Evolutionary conservation across 192 early-diverging fungal species (phyloP).

Genomic region (Rhizophagus sp.): DNA sequence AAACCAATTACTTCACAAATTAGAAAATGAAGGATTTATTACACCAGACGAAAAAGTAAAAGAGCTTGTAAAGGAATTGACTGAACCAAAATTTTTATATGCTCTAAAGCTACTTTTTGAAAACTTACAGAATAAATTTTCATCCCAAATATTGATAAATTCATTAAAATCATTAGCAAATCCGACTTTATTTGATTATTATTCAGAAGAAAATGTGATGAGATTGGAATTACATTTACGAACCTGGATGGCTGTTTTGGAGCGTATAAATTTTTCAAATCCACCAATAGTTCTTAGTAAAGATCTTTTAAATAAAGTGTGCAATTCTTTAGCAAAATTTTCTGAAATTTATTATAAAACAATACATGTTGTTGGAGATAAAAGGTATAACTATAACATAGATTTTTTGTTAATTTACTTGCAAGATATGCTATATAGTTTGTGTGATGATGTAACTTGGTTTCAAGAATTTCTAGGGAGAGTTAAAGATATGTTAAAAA

Average conservation of each 20-base stretch:
- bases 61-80: background rate
- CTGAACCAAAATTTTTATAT: background rate
- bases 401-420: constrained; percentile 21
- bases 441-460: background rate
- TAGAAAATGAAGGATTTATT: too few relatives aligned
- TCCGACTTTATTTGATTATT: background rate
- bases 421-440: background rate
- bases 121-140: background rate
- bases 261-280: background rate
- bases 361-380: background rate
- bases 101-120: background rate
- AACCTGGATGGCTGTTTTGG: background rate
- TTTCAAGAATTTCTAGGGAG: background rate
- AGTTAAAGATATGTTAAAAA: background rate
- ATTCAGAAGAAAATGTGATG: background rate
- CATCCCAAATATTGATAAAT: background rate
- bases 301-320: background rate
- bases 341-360: background rate
- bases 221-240: constrained; percentile 6
- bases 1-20: background rate
- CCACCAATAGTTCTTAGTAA: background rate
- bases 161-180: background rate
- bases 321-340: background rate
- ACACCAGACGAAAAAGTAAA: background rate
- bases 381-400: background rate